Evolutionary conservation across 805 yeast species (phyloP).

Genomic region (Candida nonsorbophila): DNA sequence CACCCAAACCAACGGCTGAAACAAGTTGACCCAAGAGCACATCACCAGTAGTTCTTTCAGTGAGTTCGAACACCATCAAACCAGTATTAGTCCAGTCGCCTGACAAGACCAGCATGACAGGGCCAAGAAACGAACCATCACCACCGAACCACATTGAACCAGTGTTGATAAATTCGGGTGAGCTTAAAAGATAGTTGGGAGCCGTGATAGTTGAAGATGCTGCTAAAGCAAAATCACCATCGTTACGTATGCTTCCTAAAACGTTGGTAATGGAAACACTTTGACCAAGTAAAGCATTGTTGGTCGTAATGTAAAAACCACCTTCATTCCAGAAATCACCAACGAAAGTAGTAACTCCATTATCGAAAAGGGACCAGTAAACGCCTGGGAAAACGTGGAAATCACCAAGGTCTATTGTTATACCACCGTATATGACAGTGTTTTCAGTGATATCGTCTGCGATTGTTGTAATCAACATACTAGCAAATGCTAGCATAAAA

Average conservation of each 20-base stretch:
- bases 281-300: constrained; percentile 8
- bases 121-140: constrained; percentile 7
- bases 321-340: constrained; percentile 12
- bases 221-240: constrained; percentile 14
- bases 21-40: constrained; percentile 10
- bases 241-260: constrained; percentile 3
- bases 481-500: too few species aligned
- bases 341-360: constrained; percentile 5
- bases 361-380: constrained; percentile 13
- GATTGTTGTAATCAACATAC: too few species aligned
- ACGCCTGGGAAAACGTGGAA: constrained; percentile 7
- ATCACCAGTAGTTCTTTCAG: constrained; percentile 8
- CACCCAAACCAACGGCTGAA: constrained; percentile 1
- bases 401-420: constrained; percentile 1
- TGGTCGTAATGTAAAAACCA: constrained; percentile 11
- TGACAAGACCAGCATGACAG: constrained; percentile 5
- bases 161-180: constrained; percentile 8
- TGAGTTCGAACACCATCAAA: constrained; percentile 13
- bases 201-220: constrained; percentile 7
- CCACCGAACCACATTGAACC: constrained; percentile 15
- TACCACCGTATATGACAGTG: constrained; percentile 2
- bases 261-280: constrained; percentile 4
- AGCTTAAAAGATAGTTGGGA: constrained; percentile 8
- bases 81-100: constrained; percentile 13
- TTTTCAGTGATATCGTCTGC: constrained; percentile 8